Evolutionary conservation across 2,329 filamentous ascomycete species (phyloP).

Genomic region (Aplosporella prunicola): DNA sequence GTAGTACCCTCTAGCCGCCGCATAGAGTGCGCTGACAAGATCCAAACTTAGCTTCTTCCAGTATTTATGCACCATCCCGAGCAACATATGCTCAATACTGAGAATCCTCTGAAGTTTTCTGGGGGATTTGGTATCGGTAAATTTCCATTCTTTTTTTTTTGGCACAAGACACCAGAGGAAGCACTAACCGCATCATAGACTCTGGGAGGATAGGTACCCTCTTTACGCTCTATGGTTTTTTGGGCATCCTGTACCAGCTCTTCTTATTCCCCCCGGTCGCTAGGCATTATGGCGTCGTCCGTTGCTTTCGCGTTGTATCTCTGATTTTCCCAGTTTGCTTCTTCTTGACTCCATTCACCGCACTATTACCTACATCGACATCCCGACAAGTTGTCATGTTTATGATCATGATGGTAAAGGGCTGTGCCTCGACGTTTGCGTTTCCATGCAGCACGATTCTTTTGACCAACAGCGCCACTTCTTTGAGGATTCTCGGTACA

Average conservation of each 20-base stretch:
- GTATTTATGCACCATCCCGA: constrained; percentile 76
- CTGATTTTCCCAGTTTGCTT: constrained; percentile 66
- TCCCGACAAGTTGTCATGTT: constrained; percentile 54
- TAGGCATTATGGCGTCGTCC: constrained; percentile 60
- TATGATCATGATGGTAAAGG: constrained; percentile 61
- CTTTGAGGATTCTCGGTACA: constrained; percentile 69
- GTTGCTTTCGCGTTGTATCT: constrained; percentile 60
- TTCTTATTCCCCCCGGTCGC: constrained; percentile 72
- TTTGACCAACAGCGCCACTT: constrained; percentile 75
- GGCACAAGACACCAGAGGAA: not conserved
- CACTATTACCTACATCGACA: constrained; percentile 45
- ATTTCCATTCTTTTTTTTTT: not conserved
- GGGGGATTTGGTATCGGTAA: constrained; percentile 65
- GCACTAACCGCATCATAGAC: constrained; percentile 38
- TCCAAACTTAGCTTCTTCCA: constrained; percentile 49
- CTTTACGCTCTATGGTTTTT: constrained; percentile 73
- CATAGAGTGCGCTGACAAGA: constrained; percentile 10
- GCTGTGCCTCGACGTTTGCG: constrained; percentile 66
- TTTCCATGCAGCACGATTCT: constrained; percentile 88
- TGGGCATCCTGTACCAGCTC: constrained; percentile 77
- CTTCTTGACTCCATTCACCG: constrained; percentile 71
- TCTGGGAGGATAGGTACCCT: constrained; percentile 72
- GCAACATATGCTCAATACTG: constrained; percentile 43
- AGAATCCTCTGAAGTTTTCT: constrained; percentile 65
- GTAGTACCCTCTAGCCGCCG: not conserved